phyloP scores from a whole-genome alignment of 805 yeast species.

The Teunomyces cretensis region DNA sequence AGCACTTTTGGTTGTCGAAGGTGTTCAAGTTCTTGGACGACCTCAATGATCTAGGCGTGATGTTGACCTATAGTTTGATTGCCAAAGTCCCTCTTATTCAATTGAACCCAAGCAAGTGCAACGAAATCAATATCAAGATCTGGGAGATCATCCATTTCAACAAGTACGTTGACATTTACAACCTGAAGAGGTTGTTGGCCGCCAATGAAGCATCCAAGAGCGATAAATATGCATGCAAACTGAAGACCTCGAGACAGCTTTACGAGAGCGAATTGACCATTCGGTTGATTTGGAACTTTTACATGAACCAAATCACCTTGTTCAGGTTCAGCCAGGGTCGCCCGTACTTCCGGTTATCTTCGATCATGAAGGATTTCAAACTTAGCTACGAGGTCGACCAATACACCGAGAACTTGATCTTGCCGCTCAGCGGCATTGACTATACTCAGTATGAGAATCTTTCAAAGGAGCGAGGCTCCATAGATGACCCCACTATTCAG shows the following conservation, averaged over 20 bases:
- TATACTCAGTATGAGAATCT: conserved; percentile 3
- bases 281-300: conserved; percentile 25
- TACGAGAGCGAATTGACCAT: conserved; percentile 22
- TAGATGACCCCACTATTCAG: not conserved
- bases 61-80: conserved; percentile 20
- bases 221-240: not conserved
- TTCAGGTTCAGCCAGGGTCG: conserved; percentile 18
- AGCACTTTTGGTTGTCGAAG: conserved; percentile 21
- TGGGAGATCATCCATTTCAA: conserved; percentile 19
- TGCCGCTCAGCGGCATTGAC: conserved; percentile 17
- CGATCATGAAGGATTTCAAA: conserved; percentile 6
- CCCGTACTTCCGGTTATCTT: conserved; percentile 16
- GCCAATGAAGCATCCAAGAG: not conserved
- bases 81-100: conserved; percentile 13
- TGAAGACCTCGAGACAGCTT: conserved; percentile 16
- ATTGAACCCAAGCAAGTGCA: conserved; percentile 10
- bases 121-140: conserved; percentile 16
- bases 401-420: conserved; percentile 12
- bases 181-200: not conserved
- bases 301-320: conserved; percentile 13
- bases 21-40: conserved; percentile 23
- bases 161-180: conserved; percentile 16
- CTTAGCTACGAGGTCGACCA: conserved; percentile 13
- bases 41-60: conserved; percentile 26
- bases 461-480: not conserved